phyloP scores from a whole-genome alignment of 805 yeast species.

The Isabelozyma gotoi region DNA sequence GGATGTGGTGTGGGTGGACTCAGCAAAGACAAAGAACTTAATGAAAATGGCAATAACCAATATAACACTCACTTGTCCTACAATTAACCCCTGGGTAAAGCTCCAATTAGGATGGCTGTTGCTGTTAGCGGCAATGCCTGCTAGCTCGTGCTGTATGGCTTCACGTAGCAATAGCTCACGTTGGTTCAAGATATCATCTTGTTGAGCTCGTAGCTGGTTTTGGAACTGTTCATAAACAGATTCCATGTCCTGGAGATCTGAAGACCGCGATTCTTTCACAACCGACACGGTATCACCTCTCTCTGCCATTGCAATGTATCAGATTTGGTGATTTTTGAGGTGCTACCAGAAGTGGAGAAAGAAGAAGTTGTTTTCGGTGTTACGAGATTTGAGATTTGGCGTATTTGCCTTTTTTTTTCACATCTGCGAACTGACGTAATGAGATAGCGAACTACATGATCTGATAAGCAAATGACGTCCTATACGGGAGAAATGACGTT shows the following conservation, averaged over 20 bases:
- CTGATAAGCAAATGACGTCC: too few relatives aligned
- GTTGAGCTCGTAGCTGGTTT: slow-evolving; percentile 27
- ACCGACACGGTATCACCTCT: neutral
- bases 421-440: too few relatives aligned
- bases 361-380: too few relatives aligned
- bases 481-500: too few relatives aligned
- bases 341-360: too few relatives aligned
- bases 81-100: slow-evolving; percentile 72
- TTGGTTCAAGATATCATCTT: slow-evolving; percentile 28
- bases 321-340: neutral
- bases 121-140: slow-evolving; percentile 3
- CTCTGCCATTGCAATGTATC: neutral
- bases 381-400: too few relatives aligned
- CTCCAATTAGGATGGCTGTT: slow-evolving; percentile 43
- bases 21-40: slow-evolving; percentile 76
- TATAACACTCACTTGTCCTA: slow-evolving; percentile 75
- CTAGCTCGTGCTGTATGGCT: neutral
- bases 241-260: neutral
- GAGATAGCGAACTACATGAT: too few relatives aligned
- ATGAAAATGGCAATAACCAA: slow-evolving; percentile 62
- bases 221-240: slow-evolving; percentile 17
- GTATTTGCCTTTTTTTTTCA: too few relatives aligned
- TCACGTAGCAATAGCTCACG: slow-evolving; percentile 20
- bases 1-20: slow-evolving; percentile 46
- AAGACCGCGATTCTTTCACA: slow-evolving; percentile 4